phyloP scores from a whole-genome alignment of 2,329 filamentous ascomycete species.

The Pseudopithomyces maydicus region DNA sequence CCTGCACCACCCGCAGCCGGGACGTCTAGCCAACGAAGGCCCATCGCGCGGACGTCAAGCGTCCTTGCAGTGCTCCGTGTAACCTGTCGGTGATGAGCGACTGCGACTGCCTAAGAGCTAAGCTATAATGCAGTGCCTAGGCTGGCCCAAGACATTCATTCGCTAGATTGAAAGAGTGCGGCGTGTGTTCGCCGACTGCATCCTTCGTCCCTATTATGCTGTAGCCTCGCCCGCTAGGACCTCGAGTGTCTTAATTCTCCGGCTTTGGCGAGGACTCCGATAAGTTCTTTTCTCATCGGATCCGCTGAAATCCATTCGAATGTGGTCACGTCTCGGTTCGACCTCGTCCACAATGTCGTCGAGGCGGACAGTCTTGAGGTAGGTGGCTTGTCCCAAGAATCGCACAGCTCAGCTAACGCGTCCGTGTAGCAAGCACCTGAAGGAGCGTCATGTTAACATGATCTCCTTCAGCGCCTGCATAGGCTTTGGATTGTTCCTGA shows the following conservation, averaged over 20 bases:
- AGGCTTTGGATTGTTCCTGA: constrained; percentile 45
- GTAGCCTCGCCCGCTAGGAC: constrained; percentile 13
- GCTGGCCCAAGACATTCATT: constrained; percentile 16
- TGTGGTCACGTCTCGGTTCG: constrained; percentile 7
- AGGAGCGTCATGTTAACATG: constrained; percentile 43
- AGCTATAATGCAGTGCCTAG: constrained; percentile 3
- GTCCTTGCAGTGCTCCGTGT: constrained; percentile 16
- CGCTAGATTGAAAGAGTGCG: constrained; percentile 19
- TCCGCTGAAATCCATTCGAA: constrained; percentile 5
- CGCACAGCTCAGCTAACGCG: neutral
- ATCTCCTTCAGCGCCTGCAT: constrained; percentile 45
- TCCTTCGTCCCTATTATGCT: constrained; percentile 16
- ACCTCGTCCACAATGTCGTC: constrained; percentile 24
- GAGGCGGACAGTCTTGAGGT: constrained; percentile 31
- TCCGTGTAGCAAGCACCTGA: constrained; percentile 23
- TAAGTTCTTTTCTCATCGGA: constrained; percentile 8
- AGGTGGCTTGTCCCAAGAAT: neutral
- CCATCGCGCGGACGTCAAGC: neutral
- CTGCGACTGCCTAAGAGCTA: constrained; percentile 19
- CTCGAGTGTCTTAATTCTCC: constrained; percentile 13
- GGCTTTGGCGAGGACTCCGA: constrained; percentile 9
- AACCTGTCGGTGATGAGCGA: constrained; percentile 18
- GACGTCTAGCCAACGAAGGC: constrained; percentile 13
- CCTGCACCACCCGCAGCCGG: constrained; percentile 8
- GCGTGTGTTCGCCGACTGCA: constrained; percentile 19